Conservation (phyloP, 352 stramenopile genomes). For the Globisporangium heterothallicum region DNA sequence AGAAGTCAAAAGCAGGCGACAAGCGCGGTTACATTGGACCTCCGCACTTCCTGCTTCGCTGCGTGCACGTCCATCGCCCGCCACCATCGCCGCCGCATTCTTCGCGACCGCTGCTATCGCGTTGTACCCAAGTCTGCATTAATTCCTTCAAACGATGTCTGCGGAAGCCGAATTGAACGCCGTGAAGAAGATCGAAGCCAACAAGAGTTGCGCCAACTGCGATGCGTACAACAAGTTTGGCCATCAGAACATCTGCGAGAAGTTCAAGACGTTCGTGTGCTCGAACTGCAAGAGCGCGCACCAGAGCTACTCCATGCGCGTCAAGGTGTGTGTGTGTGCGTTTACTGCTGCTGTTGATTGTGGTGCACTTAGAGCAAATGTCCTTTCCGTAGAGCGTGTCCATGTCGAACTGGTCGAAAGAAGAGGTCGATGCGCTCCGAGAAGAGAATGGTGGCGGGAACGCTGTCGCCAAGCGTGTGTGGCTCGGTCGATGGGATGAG, state of each 20-base stretch:
- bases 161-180: conserved; percentile 73
- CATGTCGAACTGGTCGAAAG: conserved; percentile 92
- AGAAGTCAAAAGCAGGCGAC: too few species aligned
- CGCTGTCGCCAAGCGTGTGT: conserved; percentile 17
- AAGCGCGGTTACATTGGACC: too few species aligned
- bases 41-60: too few species aligned
- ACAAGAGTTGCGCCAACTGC: conserved; percentile 86
- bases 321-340: conserved; percentile 62
- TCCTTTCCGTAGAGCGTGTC: conserved; percentile 63
- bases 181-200: conserved; percentile 78
- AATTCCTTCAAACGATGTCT: too few species aligned
- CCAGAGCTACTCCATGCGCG: conserved; percentile 92
- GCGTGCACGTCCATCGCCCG: too few species aligned
- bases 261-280: conserved; percentile 92
- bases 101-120: too few species aligned
- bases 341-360: neutral
- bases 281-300: conserved; percentile 94
- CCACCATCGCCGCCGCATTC: too few species aligned
- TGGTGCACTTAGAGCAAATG: neutral
- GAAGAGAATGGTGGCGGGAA: conserved; percentile 49
- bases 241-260: conserved; percentile 90
- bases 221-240: conserved; percentile 87
- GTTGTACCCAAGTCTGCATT: too few species aligned
- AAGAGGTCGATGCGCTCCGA: conserved; percentile 87
- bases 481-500: conserved; percentile 36